Conservation (phyloP, 1,139 yeast genomes). For the Taphrina sp. region DNA sequence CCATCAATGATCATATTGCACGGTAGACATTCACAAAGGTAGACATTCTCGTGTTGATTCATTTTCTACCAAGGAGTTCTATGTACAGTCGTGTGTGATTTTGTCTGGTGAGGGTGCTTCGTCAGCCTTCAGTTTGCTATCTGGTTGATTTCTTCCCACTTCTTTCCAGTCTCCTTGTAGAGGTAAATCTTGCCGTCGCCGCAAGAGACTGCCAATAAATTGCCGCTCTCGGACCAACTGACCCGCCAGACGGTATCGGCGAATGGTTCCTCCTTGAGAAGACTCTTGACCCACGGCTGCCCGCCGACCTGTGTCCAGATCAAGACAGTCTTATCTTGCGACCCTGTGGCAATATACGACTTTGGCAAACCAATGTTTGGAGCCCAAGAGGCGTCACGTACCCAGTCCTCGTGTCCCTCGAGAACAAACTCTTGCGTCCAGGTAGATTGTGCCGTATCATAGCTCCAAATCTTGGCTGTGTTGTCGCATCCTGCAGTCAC, state of each 20-base stretch:
- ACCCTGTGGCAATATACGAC: conserved; percentile 94
- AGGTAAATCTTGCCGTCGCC: conserved; percentile 94
- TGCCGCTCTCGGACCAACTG: conserved; percentile 95
- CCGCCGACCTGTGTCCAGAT: conserved; percentile 83
- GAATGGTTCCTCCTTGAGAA: conserved; percentile 73
- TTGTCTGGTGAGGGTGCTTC: not conserved
- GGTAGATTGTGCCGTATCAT: conserved; percentile 50
- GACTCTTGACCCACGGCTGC: conserved; percentile 72
- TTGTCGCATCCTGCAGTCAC: conserved; percentile 97
- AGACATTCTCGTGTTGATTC: no score
- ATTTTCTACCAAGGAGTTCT: no score
- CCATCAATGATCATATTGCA: no score
- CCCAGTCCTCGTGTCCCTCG: conserved; percentile 96
- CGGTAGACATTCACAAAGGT: no score
- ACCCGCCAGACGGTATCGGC: conserved; percentile 99
- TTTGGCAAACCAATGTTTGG: conserved; percentile 75
- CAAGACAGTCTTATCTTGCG: conserved; percentile 91
- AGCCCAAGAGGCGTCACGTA: conserved; percentile 97
- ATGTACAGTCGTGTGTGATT: not conserved
- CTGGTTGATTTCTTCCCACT: conserved; percentile 97
- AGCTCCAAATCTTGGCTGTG: conserved; percentile 86
- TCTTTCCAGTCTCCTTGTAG: conserved; percentile 93
- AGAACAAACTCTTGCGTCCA: conserved; percentile 73
- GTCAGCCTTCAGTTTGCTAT: conserved; percentile 78
- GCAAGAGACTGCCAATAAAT: conserved; percentile 90